Evolutionary conservation across 352 stramenopile genomes (phyloP).

Genomic region (Globisporangium echinulatum): DNA sequence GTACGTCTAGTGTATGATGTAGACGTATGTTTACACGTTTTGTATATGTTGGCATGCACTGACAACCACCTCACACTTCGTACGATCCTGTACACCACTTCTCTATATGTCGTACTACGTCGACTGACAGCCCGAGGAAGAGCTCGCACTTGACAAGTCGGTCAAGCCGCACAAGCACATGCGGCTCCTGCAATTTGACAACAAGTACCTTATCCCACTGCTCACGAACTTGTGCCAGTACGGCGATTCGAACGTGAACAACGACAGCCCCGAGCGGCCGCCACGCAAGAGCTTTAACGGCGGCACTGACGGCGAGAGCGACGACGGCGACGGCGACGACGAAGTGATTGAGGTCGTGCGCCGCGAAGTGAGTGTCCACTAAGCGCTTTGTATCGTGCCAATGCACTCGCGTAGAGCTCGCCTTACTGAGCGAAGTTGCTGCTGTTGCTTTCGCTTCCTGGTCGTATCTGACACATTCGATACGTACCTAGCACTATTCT

Average conservation of each 20-base stretch:
- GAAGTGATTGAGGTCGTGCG: conserved; percentile 72
- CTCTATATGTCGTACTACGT: too few relatives aligned
- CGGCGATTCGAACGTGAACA: conserved; percentile 18
- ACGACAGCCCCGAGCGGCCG: conserved; percentile 24
- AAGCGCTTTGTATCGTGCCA: neutral
- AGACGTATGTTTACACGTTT: neutral
- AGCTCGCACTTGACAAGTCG: conserved; percentile 64
- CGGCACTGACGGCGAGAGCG: conserved; percentile 20
- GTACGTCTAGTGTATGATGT: conserved; percentile 19
- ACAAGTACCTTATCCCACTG: conserved; percentile 81
- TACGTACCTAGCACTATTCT: too few relatives aligned
- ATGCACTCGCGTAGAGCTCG: too few relatives aligned
- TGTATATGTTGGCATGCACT: neutral
- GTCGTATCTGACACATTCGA: too few relatives aligned
- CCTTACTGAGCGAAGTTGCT: too few relatives aligned
- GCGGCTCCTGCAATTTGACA: conserved; percentile 76
- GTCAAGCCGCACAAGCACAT: conserved; percentile 82
- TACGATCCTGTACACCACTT: too few relatives aligned
- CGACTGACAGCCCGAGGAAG: conserved; percentile 48
- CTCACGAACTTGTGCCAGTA: conserved; percentile 71
- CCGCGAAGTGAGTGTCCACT: conserved; percentile 52
- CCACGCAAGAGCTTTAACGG: conserved; percentile 39
- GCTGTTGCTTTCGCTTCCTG: too few relatives aligned
- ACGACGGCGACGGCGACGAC: conserved; percentile 36
- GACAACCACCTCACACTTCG: neutral